A percentile compares a stretch with the other conserved stretches of the same genome.
Evolutionary conservation across 2,329 filamentous ascomycete genomes (phyloP).

Genomic region (Chaetomium strumarium): DNA sequence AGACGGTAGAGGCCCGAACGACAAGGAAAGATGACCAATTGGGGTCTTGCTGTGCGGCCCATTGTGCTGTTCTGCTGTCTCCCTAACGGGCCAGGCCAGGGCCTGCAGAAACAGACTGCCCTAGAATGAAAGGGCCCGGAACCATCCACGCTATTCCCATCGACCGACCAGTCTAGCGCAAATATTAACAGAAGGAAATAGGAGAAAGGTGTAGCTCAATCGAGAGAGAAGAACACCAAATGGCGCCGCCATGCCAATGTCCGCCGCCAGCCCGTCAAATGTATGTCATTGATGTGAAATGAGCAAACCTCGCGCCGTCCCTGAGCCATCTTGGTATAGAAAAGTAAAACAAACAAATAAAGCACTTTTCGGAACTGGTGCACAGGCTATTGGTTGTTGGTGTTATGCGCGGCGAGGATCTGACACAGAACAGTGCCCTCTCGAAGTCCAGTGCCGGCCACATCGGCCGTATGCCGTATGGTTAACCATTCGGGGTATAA

Average conservation of each 20-base stretch:
- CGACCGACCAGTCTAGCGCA: no score
- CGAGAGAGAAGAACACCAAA: slow-evolving; percentile 1
- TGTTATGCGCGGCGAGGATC: slow-evolving; percentile 81
- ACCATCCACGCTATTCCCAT: no score
- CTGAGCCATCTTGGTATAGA: slow-evolving; percentile 21
- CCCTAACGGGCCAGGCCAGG: no score
- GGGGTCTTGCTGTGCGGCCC: no score
- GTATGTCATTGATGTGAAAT: slow-evolving; percentile 18
- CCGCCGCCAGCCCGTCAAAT: neutral
- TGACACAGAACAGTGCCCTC: slow-evolving; percentile 69
- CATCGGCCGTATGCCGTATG: slow-evolving; percentile 75
- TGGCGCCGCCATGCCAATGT: slow-evolving; percentile 10
- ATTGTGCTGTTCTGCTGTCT: no score
- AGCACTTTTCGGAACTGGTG: slow-evolving; percentile 38
- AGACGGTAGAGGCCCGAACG: no score
- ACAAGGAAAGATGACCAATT: no score
- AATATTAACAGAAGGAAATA: neutral
- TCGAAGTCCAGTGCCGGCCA: slow-evolving; percentile 91
- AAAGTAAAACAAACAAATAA: slow-evolving; percentile 5
- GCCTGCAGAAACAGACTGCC: no score
- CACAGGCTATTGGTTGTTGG: slow-evolving; percentile 81
- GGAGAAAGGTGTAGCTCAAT: neutral
- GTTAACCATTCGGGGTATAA: slow-evolving; percentile 82
- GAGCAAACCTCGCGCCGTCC: slow-evolving; percentile 13
- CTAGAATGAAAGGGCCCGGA: no score